Evolutionary conservation across 108 stramenopile genomes (phyloP).

Genomic region (Seminavis robusta): DNA sequence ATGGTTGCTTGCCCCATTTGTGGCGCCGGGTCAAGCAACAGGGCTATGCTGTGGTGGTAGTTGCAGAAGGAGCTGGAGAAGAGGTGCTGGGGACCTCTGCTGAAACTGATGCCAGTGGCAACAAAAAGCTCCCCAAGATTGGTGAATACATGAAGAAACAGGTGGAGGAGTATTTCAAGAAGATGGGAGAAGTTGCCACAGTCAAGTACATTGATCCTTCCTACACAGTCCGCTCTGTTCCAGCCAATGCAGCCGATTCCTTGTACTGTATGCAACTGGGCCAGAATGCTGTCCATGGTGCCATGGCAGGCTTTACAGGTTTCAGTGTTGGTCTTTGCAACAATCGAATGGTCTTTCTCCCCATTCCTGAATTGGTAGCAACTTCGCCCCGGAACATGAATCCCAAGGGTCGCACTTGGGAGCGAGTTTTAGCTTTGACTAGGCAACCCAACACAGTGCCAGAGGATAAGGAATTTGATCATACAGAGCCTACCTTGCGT

Average conservation of each 20-base stretch:
- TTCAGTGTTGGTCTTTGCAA: conserved; percentile 95
- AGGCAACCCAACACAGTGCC: conserved; percentile 89
- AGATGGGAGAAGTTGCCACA: conserved; percentile 66
- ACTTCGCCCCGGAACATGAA: conserved; percentile 93
- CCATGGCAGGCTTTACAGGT: conserved; percentile 98
- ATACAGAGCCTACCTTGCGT: too few relatives aligned
- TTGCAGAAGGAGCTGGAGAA: conserved; percentile 98
- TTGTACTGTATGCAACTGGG: conserved; percentile 96
- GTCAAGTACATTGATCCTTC: conserved; percentile 95
- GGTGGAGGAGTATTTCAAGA: conserved; percentile 71
- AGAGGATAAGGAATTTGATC: too few relatives aligned
- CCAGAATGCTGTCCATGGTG: conserved; percentile 97
- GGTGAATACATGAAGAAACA: conserved; percentile 88
- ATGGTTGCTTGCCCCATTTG: conserved; percentile 91
- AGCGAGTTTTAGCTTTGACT: conserved; percentile 90
- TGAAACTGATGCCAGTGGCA: conserved; percentile 94
- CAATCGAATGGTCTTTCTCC: conserved; percentile 92
- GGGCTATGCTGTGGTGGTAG: conserved; percentile 97
- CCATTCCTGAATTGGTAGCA: conserved; percentile 91
- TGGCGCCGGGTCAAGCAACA: conserved; percentile 78
- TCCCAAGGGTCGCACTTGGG: conserved; percentile 93
- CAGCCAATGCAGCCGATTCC: conserved; percentile 93
- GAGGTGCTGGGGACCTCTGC: conserved; percentile 86
- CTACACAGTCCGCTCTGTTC: conserved; percentile 96
- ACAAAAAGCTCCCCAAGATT: conserved; percentile 91